Evolutionary conservation across 495 filamentous ascomycete species (phyloP).

Genomic region (Parachaetomium inaequale): DNA sequence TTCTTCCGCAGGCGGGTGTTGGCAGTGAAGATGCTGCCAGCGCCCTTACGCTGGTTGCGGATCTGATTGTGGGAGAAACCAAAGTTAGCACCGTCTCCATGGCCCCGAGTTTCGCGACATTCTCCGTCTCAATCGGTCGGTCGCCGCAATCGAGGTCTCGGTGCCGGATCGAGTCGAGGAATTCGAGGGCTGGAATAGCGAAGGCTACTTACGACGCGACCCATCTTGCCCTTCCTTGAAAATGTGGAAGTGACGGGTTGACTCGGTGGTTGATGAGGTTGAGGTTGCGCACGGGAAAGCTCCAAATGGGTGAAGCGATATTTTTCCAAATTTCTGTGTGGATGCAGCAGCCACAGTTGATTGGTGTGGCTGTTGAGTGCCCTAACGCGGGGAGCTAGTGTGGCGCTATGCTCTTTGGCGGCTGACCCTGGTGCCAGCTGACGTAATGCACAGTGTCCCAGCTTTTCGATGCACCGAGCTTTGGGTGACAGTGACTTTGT

Average conservation of each 20-base stretch:
- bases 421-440: not conserved
- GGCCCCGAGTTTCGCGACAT: slow-evolving; percentile 6
- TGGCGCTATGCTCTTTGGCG: slow-evolving; percentile 4
- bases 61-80: slow-evolving; percentile 51
- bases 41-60: slow-evolving; percentile 96
- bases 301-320: slow-evolving; percentile 32
- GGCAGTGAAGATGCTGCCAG: slow-evolving; percentile 89
- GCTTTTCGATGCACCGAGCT: not conserved
- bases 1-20: slow-evolving; percentile 89
- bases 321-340: slow-evolving; percentile 42
- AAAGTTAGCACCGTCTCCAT: slow-evolving; percentile 25
- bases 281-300: slow-evolving; percentile 30
- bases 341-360: slow-evolving; percentile 30
- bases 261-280: slow-evolving; percentile 31
- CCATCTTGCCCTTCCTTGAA: slow-evolving; percentile 43
- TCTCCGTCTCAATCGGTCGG: slow-evolving; percentile 17
- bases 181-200: slow-evolving; percentile 15
- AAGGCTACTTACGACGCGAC: slow-evolving; percentile 49
- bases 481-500: not conserved
- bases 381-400: slow-evolving; percentile 32
- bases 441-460: slow-evolving; percentile 6
- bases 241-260: slow-evolving; percentile 35
- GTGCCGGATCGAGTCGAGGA: slow-evolving; percentile 21
- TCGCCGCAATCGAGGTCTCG: slow-evolving; percentile 19
- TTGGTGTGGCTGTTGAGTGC: slow-evolving; percentile 28